Conservation (phyloP, 2,329 filamentous ascomycete species). For the Zymoseptoria pseudotritici region DNA sequence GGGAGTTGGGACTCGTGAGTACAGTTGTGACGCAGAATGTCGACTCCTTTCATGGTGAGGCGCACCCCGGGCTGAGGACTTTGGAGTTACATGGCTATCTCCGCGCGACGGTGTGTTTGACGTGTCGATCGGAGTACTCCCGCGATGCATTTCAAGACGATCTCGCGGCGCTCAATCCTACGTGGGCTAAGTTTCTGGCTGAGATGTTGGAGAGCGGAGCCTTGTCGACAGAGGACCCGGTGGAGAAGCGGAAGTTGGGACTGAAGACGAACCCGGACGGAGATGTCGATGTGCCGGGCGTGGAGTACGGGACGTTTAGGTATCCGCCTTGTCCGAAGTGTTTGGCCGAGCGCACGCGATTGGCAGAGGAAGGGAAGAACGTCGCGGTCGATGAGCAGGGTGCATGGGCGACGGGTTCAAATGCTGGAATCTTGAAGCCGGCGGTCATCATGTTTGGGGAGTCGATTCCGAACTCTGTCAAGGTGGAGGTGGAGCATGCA, state of each 20-base stretch:
- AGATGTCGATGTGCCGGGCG: conserved; percentile 81
- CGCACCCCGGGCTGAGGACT: conserved; percentile 67
- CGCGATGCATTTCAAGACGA: conserved; percentile 68
- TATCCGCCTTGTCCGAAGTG: conserved; percentile 87
- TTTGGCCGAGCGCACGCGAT: conserved; percentile 45
- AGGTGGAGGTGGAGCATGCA: conserved; percentile 67
- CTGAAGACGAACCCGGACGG: conserved; percentile 88
- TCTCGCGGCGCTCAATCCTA: conserved; percentile 71
- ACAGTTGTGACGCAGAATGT: conserved; percentile 92
- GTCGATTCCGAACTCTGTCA: conserved; percentile 63
- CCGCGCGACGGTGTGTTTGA: conserved; percentile 70
- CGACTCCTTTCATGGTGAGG: conserved; percentile 78
- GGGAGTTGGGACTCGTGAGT: conserved; percentile 62
- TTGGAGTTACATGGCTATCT: conserved; percentile 90
- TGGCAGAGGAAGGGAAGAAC: conserved; percentile 47
- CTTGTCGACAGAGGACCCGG: conserved; percentile 67
- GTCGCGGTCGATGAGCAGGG: conserved; percentile 73
- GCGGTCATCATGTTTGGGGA: conserved; percentile 97
- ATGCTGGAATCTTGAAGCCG: conserved; percentile 78
- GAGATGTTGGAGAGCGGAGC: conserved; percentile 68
- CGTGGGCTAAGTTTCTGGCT: conserved; percentile 70
- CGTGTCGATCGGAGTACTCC: conserved; percentile 64
- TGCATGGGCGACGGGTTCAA: conserved; percentile 54
- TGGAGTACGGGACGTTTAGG: conserved; percentile 80
- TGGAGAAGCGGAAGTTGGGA: conserved; percentile 58